Evolutionary conservation across 495 filamentous ascomycete genomes (phyloP).

Genomic region (Hypoxylon trugodes): DNA sequence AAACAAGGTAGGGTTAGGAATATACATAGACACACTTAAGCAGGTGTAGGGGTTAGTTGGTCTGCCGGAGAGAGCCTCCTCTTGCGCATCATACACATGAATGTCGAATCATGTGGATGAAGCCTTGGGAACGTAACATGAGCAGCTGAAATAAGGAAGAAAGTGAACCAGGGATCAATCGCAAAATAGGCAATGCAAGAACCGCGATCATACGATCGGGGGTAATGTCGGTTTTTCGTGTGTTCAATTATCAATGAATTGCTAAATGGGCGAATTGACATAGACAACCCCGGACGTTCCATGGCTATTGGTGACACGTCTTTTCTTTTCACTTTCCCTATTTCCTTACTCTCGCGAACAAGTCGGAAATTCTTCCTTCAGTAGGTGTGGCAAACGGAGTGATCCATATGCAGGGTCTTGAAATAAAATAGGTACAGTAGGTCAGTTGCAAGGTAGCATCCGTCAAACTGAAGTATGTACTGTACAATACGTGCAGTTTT

Average conservation of each 20-base stretch:
- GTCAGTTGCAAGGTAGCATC: conserved; percentile 21
- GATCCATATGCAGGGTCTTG: conserved; percentile 24
- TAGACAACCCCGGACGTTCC: conserved; percentile 20
- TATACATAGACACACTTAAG: conserved; percentile 3
- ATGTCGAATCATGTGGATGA: conserved; percentile 35
- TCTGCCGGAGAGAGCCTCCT: conserved; percentile 24
- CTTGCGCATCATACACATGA: conserved; percentile 34
- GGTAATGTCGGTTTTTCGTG: conserved; percentile 1
- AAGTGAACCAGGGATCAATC: conserved; percentile 3
- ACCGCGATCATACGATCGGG: conserved; percentile 24
- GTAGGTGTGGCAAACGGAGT: conserved; percentile 10
- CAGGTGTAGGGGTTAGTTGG: conserved; percentile 20
- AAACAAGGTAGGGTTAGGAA: conserved; percentile 17
- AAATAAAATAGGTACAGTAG: conserved; percentile 16
- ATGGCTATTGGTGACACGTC: conserved; percentile 32
- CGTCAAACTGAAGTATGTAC: conserved; percentile 11
- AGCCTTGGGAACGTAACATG: conserved; percentile 6
- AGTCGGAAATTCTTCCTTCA: conserved; percentile 18
- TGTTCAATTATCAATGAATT: conserved; percentile 14
- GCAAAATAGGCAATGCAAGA: conserved; percentile 22
- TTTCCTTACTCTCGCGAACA: neutral
- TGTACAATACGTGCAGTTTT: conserved; percentile 15
- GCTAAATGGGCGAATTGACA: conserved; percentile 12
- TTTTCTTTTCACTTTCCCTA: conserved; percentile 2
- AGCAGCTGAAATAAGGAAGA: conserved; percentile 24